Base-by-base conservation (phyloP, 148 eudicot species). In the Diospyros lotus region DNA sequence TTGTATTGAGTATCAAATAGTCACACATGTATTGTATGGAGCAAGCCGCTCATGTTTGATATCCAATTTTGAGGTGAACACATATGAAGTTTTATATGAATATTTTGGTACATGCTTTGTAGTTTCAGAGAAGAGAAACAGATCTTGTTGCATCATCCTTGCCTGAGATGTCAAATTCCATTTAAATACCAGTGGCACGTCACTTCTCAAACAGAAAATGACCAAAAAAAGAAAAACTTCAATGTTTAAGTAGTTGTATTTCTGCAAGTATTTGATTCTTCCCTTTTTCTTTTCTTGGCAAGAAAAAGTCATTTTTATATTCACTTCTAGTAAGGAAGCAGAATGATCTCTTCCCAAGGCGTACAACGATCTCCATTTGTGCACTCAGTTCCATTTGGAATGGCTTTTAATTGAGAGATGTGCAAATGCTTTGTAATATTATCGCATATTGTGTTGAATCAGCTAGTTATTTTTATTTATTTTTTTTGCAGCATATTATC, bases 31-130 rank as follows among this genome's bases (percentile, higher is more conserved):
- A 78, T 66, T 46, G 14, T 62, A 77, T 61, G 43, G 50, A 73
- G 71, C 58, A 75, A 64, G 58, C 48, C 52, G 73, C 68, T 67
- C 39, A 64, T 78, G 74, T 66, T 69, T 80, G 48, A 69, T 80
- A 72, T 69, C 73, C 62, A 75, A 74, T 69, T 67, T 78, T 53
- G 75, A 75, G 68, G 77, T 80, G 82, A 80, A 78, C 52, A 72
- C 28, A 67, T 77, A 74, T 63, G 18, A 13, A 62, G 69, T 58
- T 65, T 45, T 81, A 77, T 81, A 80, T 68, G 73, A 72, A 76
- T 74, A 71, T 78, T 43, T 65, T 52, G 69, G 40, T 63, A 62
- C 59, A 51, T 38, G 68, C 18, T 56, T 72, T 58, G 58, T 17
- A 18, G 6, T 18, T 17, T 64, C 51, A 55, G 13, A 64, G 50